These are phyloP conservation scores for Myriosclerotinia scirpicola DNA, from an alignment of 2,329 filamentous ascomycete species.

Conservation along the genomic window DNA sequence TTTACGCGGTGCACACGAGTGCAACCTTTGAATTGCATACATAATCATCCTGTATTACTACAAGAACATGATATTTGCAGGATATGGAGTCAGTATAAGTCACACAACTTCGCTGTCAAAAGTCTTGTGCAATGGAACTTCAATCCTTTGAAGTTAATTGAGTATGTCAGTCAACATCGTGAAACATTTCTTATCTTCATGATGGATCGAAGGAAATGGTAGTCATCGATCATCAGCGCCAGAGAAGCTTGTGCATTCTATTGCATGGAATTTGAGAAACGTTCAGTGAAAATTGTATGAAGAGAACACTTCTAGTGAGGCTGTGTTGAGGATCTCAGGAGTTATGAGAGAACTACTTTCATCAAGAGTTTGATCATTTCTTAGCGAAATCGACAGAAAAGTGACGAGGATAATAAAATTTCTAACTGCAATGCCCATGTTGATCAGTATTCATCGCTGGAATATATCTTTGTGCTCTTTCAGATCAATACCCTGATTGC, in stretches of 20 bases:
- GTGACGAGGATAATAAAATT: background rate
- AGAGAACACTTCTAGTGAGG: background rate
- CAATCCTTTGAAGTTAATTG: background rate
- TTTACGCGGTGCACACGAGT: background rate
- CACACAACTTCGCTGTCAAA: background rate
- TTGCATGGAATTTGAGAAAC: background rate
- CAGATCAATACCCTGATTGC: background rate
- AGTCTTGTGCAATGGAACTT: background rate
- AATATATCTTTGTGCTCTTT: too few species aligned
- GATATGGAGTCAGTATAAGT: background rate
- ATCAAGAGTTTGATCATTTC: background rate
- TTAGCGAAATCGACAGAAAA: background rate
- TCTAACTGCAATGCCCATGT: background rate
- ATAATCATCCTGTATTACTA: slow-evolving; percentile 4
- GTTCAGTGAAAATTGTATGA: background rate
- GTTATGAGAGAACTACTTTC: background rate
- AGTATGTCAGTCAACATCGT: slow-evolving; percentile 8
- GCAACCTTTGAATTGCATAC: slow-evolving; percentile 6
- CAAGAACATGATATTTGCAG: background rate
- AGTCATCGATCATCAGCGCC: background rate
- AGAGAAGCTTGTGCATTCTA: background rate
- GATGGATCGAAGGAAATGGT: background rate
- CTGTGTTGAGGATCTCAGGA: slow-evolving; percentile 3
- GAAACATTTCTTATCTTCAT: slow-evolving; percentile 18
- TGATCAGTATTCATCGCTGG: background rate